A percentile compares a stretch with the other conserved stretches of the same genome.
Conservation (phyloP, 352 stramenopile species). For the Phytophthora fragariae region DNA sequence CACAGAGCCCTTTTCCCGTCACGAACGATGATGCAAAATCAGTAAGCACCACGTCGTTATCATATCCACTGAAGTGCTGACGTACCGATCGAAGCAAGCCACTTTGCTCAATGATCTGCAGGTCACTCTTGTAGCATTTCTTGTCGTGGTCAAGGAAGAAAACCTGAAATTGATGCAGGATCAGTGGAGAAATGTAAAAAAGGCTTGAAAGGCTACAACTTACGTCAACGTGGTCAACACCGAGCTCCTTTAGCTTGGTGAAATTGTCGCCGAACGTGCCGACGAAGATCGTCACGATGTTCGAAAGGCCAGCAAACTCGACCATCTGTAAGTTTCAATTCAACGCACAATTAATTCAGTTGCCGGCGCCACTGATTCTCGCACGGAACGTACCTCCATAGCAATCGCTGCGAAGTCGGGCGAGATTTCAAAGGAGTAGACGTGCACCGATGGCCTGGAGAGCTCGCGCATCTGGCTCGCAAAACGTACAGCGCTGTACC, state of each 20-base stretch:
- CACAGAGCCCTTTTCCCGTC: constrained; percentile 38
- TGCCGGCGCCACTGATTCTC: not conserved
- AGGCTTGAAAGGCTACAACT: not conserved
- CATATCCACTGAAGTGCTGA: not conserved
- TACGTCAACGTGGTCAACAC: constrained; percentile 46
- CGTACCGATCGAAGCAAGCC: constrained; percentile 37
- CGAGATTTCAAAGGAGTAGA: constrained; percentile 60
- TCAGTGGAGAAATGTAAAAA: too few relatives aligned
- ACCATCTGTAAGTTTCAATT: constrained; percentile 31
- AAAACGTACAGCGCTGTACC: constrained; percentile 61
- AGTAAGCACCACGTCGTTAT: not conserved
- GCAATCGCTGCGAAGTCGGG: constrained; percentile 43
- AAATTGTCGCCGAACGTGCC: constrained; percentile 45
- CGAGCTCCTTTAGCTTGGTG: constrained; percentile 32
- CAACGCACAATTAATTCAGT: not conserved
- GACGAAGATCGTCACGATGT: constrained; percentile 46
- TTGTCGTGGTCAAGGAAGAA: constrained; percentile 56
- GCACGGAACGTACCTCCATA: constrained; percentile 32
- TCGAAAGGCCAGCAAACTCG: constrained; percentile 38
- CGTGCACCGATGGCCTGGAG: constrained; percentile 27
- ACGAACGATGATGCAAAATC: not conserved
- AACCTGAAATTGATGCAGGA: constrained; percentile 15
- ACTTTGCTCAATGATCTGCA: constrained; percentile 43
- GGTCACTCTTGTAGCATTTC: constrained; percentile 42
- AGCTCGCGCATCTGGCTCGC: constrained; percentile 40